Base-by-base conservation (phyloP, 495 filamentous ascomycete genomes). In the Rusavskia elegans region DNA sequence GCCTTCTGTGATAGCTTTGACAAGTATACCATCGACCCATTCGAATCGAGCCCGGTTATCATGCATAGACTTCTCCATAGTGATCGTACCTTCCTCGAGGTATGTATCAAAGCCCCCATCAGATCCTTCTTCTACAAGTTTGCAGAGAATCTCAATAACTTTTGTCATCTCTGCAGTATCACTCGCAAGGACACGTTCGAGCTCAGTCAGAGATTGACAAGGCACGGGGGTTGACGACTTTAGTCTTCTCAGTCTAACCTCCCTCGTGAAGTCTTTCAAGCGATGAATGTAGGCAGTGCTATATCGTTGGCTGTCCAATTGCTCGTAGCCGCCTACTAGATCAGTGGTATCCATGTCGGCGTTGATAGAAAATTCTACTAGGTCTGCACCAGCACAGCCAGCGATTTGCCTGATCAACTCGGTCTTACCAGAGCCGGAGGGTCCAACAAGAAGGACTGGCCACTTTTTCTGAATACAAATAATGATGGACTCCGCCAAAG, bases 321-420 rank as follows among this genome's bases (percentile, higher is more conserved):
- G 93, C 61, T 97, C 93, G 61, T 93, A 99, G 0, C 92, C 89
- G 57, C 93, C 93, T 49, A 99, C 84, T 21, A 99, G 74, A 61
- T 99, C 93, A 80, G 90, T 95, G 16, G 90, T 86, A 65, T 99
- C 93, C 46, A 90, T 85, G 55, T 97, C 93, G 4, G 86, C 79
- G 64, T 93, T 96, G 58, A 97, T 71, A 11, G 89, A 78, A 50
- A 96, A 81, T 40, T 84, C 82, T 40, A 85, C 74, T 13, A 96
- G 66, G 5, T 77, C 68, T 39, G 81, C 82, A 25, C 92, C 90
- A 50, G 75, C 74, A 27, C 83, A 59, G 35, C 83, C 79, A 17
- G 93, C 89, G n/a, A 95, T 68, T 48, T 88, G 82, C 38, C 79
- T 71, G 19, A 99, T 71, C 2, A 94, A 64, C 5, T 75, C 75